Percentiles rank a stretch among this genome's conserved stretches.
These are phyloP conservation scores for Aureobasidium sp. DNA, from an alignment of 2,329 filamentous ascomycete genomes.

Conservation along the genomic window DNA sequence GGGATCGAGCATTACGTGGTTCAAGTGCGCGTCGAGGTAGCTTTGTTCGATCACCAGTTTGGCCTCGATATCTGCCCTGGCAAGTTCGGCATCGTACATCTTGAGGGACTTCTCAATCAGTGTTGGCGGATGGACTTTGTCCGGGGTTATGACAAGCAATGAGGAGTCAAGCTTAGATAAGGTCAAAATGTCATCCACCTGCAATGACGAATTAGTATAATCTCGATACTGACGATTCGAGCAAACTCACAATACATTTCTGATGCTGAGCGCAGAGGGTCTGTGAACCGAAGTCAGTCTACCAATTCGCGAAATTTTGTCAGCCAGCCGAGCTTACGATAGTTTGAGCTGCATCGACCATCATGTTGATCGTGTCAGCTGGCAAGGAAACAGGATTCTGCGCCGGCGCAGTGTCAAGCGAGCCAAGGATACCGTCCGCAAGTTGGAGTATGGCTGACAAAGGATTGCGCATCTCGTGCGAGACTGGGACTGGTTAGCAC, in stretches of 20 bases:
- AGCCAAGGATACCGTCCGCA: slow-evolving; percentile 37
- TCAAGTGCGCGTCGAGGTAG: slow-evolving; percentile 29
- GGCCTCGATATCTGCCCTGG: slow-evolving; percentile 28
- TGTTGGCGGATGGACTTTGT: slow-evolving; percentile 30
- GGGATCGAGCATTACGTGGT: slow-evolving; percentile 35
- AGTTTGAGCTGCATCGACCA: slow-evolving; percentile 25
- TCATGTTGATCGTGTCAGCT: slow-evolving; percentile 13
- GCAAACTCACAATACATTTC: slow-evolving; percentile 2
- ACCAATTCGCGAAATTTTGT: too few species aligned
- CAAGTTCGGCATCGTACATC: slow-evolving; percentile 36
- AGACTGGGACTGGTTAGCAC: slow-evolving; percentile 19
- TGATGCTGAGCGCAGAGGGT: slow-evolving; percentile 4
- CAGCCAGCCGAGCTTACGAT: neutral
- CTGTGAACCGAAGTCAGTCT: neutral
- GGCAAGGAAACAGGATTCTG: neutral
- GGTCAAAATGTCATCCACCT: slow-evolving; percentile 41
- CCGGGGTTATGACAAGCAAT: slow-evolving; percentile 34
- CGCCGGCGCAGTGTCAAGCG: slow-evolving; percentile 19
- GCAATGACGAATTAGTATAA: neutral
- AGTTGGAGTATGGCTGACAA: slow-evolving; percentile 39
- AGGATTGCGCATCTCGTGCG: slow-evolving; percentile 40
- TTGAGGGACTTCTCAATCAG: slow-evolving; percentile 31
- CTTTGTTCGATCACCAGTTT: slow-evolving; percentile 31
- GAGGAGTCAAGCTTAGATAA: slow-evolving; percentile 32
- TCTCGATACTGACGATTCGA: neutral